Conservation (phyloP, 768 basidiomycete species). For the Kwoniella botswanensis region DNA sequence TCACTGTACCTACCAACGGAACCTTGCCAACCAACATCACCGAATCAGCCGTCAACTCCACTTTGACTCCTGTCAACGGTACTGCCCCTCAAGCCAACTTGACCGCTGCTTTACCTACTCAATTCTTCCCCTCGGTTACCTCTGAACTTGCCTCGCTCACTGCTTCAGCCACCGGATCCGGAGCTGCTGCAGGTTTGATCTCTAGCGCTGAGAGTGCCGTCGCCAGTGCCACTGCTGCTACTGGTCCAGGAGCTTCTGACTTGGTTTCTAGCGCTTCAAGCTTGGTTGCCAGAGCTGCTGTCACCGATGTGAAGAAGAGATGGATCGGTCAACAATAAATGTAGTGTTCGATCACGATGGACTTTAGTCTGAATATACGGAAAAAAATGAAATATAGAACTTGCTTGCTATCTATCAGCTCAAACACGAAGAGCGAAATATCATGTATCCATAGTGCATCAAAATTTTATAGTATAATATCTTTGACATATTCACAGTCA, state of each 20-base stretch:
- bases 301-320: slow-evolving; percentile 30
- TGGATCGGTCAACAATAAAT: slow-evolving; percentile 37
- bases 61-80: slow-evolving; percentile 36
- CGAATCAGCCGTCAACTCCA: slow-evolving; percentile 49
- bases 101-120: slow-evolving; percentile 13
- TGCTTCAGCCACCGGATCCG: not conserved
- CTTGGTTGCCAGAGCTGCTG: slow-evolving; percentile 7
- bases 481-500: too few species aligned
- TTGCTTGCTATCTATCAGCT: not conserved
- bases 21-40: slow-evolving; percentile 51
- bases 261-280: slow-evolving; percentile 1
- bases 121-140: slow-evolving; percentile 11
- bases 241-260: slow-evolving; percentile 2
- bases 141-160: not conserved
- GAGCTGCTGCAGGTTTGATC: not conserved
- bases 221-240: not conserved
- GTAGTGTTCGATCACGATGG: not conserved
- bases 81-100: slow-evolving; percentile 18
- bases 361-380: not conserved
- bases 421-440: not conserved
- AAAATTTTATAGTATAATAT: slow-evolving; percentile 12
- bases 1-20: slow-evolving; percentile 35
- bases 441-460: slow-evolving; percentile 17
- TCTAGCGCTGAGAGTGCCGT: not conserved
- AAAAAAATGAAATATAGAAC: slow-evolving; percentile 1